Base-by-base conservation (phyloP, 1,284 basidiomycete species). In the Prillingera fragicola region DNA sequence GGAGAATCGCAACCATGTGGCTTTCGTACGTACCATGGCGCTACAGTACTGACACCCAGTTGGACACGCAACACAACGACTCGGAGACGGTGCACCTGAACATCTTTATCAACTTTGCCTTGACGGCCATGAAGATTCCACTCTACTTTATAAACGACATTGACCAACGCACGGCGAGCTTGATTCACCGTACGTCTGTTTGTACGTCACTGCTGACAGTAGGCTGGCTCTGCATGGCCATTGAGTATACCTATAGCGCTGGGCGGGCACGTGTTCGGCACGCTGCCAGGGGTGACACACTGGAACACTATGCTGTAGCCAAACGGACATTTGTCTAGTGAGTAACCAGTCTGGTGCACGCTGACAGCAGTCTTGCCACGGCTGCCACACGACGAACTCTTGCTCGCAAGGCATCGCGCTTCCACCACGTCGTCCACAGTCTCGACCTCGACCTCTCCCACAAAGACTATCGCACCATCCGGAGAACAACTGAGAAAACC, bases 91-190 rank as follows among this genome's bases (percentile, higher is more conserved):
- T 87, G 3, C 80, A 86, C 65, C 65, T 80, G 27, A 98, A 96
- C 65, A 74, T 95, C 8, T 91, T 90, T 63, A 82, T 91, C 66
- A 85, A 83, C 59, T 86, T 92, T 60, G 70, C 87, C n/a, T 68
- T 94, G 19, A 78, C 82, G 1, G 87, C 87, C 1, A 83, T 92
- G 76, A 96, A 91, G 72, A 85, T 91, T 75, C 81, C 87, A 40
- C 78, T 80, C 39, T 96, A 95, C 66, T 74, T 94, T 27, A 74
- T n/a, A n/a, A n/a, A n/a, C n/a, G n/a, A n/a, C n/a, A n/a, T n/a
- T n/a, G n/a, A n/a, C n/a, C n/a, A n/a, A n/a, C n/a, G n/a, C n/a
- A n/a, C n/a, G n/a, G n/a, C n/a, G n/a, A n/a, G n/a, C n/a, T n/a
- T n/a, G n/a, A n/a, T n/a, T n/a, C n/a, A n/a, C n/a, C n/a, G n/a